Percentiles rank a stretch among this genome's conserved stretches.
These are phyloP conservation scores for Thymus mandschuricus DNA, from an alignment of 257 asterid species.

Conservation along the genomic window DNA sequence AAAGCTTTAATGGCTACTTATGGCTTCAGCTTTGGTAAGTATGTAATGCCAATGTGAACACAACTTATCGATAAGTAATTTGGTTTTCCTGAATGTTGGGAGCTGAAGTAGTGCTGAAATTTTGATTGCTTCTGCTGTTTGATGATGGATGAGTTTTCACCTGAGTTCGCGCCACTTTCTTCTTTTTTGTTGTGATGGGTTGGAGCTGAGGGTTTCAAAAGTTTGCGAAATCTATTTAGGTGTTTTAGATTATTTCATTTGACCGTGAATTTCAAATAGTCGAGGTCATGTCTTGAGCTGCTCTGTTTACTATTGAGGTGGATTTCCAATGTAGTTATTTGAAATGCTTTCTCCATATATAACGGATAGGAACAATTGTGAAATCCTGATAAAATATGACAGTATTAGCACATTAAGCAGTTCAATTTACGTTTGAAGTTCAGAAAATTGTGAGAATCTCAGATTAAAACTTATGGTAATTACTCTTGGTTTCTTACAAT, in stretches of 20 bases:
- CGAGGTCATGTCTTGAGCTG: conserved; percentile 4
- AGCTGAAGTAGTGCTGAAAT: conserved; percentile 19
- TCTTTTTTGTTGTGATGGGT: neutral
- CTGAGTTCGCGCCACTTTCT: conserved; percentile 2
- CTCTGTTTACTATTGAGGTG: neutral
- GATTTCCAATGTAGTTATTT: neutral
- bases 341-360: conserved; percentile 1
- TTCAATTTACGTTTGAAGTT: neutral
- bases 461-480: neutral
- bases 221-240: neutral
- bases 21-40: conserved; percentile 91
- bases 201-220: conserved; percentile 1
- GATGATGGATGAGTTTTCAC: conserved; percentile 8
- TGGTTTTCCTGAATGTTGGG: conserved; percentile 4
- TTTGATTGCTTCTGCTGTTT: neutral
- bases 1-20: conserved; percentile 94
- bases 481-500: neutral
- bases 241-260: neutral
- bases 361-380: neutral
- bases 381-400: neutral
- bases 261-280: neutral
- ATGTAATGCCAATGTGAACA: neutral
- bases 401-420: conserved; percentile 1
- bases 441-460: too few relatives aligned
- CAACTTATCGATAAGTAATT: neutral